Percentiles rank a stretch among this genome's conserved stretches.
phyloP scores from a whole-genome alignment of 2,329 filamentous ascomycete genomes.

The Neofusicoccum ribis region DNA sequence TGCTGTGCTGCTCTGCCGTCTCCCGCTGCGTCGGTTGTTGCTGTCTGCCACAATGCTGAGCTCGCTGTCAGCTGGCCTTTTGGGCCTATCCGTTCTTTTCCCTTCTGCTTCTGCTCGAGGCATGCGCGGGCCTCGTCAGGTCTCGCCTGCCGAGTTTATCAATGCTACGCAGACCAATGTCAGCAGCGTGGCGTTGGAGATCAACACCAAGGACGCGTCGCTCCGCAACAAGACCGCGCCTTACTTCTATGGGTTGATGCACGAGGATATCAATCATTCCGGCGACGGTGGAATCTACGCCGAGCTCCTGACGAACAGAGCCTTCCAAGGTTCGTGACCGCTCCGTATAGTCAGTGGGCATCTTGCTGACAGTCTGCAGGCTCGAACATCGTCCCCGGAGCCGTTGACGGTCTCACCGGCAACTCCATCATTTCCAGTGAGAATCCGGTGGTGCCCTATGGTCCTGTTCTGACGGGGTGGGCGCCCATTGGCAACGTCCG shows the following conservation, averaged over 20 bases:
- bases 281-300: slow-evolving; percentile 74
- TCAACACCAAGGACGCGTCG: slow-evolving; percentile 17
- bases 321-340: slow-evolving; percentile 57
- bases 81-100: slow-evolving; percentile 11
- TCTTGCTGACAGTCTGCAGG: slow-evolving; percentile 18
- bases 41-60: not conserved
- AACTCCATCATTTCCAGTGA: slow-evolving; percentile 27
- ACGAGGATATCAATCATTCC: slow-evolving; percentile 64
- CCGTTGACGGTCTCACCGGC: slow-evolving; percentile 25
- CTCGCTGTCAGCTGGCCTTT: slow-evolving; percentile 6
- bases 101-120: slow-evolving; percentile 3
- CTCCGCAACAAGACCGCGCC: slow-evolving; percentile 19
- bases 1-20: not conserved
- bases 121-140: not conserved
- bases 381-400: slow-evolving; percentile 24
- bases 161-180: slow-evolving; percentile 16
- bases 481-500: slow-evolving; percentile 35
- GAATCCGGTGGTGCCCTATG: slow-evolving; percentile 32
- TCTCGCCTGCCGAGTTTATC: slow-evolving; percentile 1
- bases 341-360: not conserved
- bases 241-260: slow-evolving; percentile 21
- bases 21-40: slow-evolving; percentile 1
- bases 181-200: slow-evolving; percentile 11
- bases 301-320: slow-evolving; percentile 69
- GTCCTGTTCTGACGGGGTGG: slow-evolving; percentile 30